Evolutionary conservation across 2,329 filamentous ascomycete species (phyloP).

Genomic region (Zasmidium cellare): DNA sequence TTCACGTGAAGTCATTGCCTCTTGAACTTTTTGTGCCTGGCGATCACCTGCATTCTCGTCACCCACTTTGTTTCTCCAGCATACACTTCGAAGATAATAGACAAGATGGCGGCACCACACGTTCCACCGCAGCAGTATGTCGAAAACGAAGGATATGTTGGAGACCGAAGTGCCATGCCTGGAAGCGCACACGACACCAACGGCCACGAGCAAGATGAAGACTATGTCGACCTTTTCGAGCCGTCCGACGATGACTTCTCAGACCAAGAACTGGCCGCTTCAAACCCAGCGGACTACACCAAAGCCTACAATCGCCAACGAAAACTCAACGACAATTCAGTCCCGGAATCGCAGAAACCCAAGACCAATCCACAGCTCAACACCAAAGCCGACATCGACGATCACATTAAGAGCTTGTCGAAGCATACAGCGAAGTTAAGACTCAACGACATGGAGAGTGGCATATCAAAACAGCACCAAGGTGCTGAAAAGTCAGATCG

Average conservation of each 20-base stretch:
- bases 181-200: conserved; percentile 25
- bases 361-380: conserved; percentile 79
- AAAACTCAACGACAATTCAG: conserved; percentile 59
- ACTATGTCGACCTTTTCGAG: conserved; percentile 56
- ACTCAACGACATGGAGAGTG: conserved; percentile 64
- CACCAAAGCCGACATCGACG: conserved; percentile 76
- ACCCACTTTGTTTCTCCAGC: not conserved
- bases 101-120: conserved; percentile 18
- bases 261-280: conserved; percentile 59
- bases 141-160: conserved; percentile 35
- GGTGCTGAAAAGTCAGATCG: conserved; percentile 74
- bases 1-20: conserved; percentile 4
- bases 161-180: conserved; percentile 26
- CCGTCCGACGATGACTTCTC: conserved; percentile 52
- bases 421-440: conserved; percentile 84
- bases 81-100: not conserved
- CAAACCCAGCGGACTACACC: conserved; percentile 67
- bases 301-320: conserved; percentile 87
- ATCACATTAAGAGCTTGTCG: conserved; percentile 81
- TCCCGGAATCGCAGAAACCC: conserved; percentile 57
- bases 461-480: conserved; percentile 50
- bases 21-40: conserved; percentile 14
- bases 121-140: conserved; percentile 32
- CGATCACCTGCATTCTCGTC: not conserved
- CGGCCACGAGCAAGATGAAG: conserved; percentile 40